Conservation (phyloP, 2,329 filamentous ascomycete genomes). For the Colletotrichum godetiae region DNA sequence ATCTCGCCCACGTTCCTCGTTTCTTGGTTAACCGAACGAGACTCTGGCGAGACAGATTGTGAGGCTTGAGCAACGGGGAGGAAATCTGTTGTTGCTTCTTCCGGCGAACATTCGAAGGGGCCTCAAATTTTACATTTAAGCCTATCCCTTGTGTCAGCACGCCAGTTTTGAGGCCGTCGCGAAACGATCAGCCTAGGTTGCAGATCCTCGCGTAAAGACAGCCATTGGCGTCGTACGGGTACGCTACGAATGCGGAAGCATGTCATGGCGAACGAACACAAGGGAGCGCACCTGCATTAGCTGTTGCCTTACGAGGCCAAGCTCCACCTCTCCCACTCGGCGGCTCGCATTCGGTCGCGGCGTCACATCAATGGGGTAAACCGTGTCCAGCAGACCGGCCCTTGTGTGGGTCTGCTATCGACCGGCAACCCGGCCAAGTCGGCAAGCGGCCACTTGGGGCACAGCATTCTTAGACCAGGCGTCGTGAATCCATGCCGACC, state of each 20-base stretch:
- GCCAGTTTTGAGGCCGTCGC: conserved; percentile 24
- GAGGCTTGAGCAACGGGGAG: neutral
- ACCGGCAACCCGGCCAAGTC: conserved; percentile 32
- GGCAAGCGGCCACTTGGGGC: conserved; percentile 33
- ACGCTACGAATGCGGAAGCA: conserved; percentile 21
- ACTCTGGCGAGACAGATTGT: neutral
- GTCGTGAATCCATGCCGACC: conserved; percentile 32
- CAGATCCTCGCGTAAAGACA: conserved; percentile 28
- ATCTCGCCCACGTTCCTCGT: conserved; percentile 5
- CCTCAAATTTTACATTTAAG: conserved; percentile 18
- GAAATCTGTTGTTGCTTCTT: neutral
- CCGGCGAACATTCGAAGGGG: conserved; percentile 5
- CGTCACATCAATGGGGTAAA: conserved; percentile 19
- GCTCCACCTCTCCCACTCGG: conserved; percentile 9
- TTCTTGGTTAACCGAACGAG: conserved; percentile 2
- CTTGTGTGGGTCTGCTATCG: conserved; percentile 23
- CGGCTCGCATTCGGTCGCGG: conserved; percentile 9
- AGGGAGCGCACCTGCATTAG: conserved; percentile 6
- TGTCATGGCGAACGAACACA: neutral
- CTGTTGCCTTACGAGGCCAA: conserved; percentile 36
- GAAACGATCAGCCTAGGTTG: conserved; percentile 24
- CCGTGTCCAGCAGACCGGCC: conserved; percentile 22
- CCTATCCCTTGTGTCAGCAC: conserved; percentile 5
- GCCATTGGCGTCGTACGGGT: conserved; percentile 2
- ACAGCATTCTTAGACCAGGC: conserved; percentile 33